Evolutionary conservation across 768 basidiomycete genomes (phyloP).

Genomic region (Tylopilus balloui): DNA sequence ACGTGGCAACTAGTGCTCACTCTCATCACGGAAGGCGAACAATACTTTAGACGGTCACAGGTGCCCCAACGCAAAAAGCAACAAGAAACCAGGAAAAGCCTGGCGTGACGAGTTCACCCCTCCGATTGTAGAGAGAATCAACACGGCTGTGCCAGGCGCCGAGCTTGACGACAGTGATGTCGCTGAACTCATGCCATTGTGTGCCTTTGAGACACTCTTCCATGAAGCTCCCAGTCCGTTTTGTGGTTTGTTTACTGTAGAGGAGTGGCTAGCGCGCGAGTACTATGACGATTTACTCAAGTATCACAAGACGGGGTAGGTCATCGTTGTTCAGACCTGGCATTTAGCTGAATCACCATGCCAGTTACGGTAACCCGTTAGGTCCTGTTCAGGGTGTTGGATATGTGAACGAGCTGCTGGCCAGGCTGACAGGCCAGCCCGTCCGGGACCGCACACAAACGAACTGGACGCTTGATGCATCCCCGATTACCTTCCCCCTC

Average conservation of each 20-base stretch:
- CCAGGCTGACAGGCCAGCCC: slow-evolving; percentile 61
- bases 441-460: slow-evolving; percentile 72
- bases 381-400: slow-evolving; percentile 82
- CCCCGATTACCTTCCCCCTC: slow-evolving; percentile 69
- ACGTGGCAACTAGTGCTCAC: background rate
- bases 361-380: slow-evolving; percentile 61
- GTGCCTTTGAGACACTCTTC: slow-evolving; percentile 76
- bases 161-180: slow-evolving; percentile 53
- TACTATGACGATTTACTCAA: slow-evolving; percentile 72
- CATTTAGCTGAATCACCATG: background rate
- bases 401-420: slow-evolving; percentile 85
- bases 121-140: slow-evolving; percentile 55
- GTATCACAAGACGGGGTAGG: slow-evolving; percentile 73
- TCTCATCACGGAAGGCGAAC: slow-evolving; percentile 41
- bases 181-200: slow-evolving; percentile 61
- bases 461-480: slow-evolving; percentile 67
- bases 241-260: slow-evolving; percentile 62
- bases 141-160: slow-evolving; percentile 57
- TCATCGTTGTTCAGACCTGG: background rate
- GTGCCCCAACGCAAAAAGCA: slow-evolving; percentile 54
- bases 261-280: slow-evolving; percentile 65
- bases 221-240: slow-evolving; percentile 52
- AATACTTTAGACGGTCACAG: slow-evolving; percentile 63
- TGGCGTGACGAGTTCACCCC: slow-evolving; percentile 58
- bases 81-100: slow-evolving; percentile 39